A percentile compares a stretch with the other conserved stretches of the same genome.
phyloP scores from a whole-genome alignment of 306 rosid genomes.

The Casuarina equisetifolia region DNA sequence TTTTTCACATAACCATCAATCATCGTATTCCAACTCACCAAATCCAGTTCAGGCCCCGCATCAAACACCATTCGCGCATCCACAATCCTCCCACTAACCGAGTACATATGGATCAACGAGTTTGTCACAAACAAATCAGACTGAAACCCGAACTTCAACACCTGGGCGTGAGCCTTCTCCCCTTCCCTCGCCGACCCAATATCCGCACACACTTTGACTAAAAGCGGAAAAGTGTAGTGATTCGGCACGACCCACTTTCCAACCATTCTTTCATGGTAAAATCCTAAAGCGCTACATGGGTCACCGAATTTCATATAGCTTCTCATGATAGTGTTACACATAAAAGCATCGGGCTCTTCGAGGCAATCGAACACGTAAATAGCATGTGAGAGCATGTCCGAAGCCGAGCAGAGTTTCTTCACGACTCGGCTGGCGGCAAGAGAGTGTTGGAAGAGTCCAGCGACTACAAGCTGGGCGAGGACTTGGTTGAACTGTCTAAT shows the following conservation, averaged over 20 bases:
- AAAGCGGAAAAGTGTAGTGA: conserved; percentile 59
- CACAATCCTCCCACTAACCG: conserved; percentile 40
- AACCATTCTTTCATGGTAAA: conserved; percentile 48
- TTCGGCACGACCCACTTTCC: conserved; percentile 39
- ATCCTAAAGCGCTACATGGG: conserved; percentile 35
- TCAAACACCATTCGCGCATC: conserved; percentile 53
- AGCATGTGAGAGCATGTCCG: conserved; percentile 36
- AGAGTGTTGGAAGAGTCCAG: conserved; percentile 47
- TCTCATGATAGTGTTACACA: conserved; percentile 60
- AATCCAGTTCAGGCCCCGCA: conserved; percentile 41
- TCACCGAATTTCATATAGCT: conserved; percentile 34
- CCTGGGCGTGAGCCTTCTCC: conserved; percentile 45
- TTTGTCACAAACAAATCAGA: conserved; percentile 49
- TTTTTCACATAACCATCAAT: conserved; percentile 55
- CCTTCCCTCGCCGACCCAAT: conserved; percentile 29
- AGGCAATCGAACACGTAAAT: conserved; percentile 37
- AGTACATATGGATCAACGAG: conserved; percentile 53
- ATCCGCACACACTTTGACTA: conserved; percentile 47
- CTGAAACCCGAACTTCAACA: conserved; percentile 51
- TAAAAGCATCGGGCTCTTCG: conserved; percentile 48
- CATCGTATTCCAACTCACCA: conserved; percentile 70
- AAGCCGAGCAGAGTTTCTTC: conserved; percentile 49
- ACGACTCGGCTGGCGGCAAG: conserved; percentile 42
- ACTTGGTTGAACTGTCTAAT: conserved; percentile 39
- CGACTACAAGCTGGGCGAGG: conserved; percentile 44